Evolutionary conservation across 2,329 filamentous ascomycete species (phyloP).

Genomic region (Pseudocercospora macadamiae): DNA sequence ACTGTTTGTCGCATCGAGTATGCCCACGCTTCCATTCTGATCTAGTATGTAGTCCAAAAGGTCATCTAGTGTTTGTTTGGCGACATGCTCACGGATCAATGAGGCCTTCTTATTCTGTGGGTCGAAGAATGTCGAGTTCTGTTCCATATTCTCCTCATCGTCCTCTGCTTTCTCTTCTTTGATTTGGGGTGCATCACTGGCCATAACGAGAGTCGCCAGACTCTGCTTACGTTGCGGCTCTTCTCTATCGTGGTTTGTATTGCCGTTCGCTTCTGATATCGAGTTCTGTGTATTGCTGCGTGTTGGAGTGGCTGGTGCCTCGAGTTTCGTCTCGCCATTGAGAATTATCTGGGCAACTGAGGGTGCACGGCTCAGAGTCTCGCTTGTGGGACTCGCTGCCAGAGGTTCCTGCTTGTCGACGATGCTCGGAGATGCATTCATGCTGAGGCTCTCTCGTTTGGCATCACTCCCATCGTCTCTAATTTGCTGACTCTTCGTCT

Average conservation of each 20-base stretch:
- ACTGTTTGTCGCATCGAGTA: conserved; percentile 96
- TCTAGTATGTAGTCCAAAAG: conserved; percentile 85
- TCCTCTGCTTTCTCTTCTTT: conserved; percentile 15
- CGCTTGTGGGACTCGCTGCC: conserved; percentile 18
- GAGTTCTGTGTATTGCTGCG: conserved; percentile 11
- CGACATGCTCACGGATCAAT: conserved; percentile 85
- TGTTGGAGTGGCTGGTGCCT: conserved; percentile 38
- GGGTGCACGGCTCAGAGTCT: neutral
- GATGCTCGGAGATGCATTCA: conserved; percentile 23
- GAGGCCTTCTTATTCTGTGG: conserved; percentile 82
- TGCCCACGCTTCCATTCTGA: conserved; percentile 84
- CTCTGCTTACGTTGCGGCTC: conserved; percentile 25
- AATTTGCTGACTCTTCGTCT: conserved; percentile 30
- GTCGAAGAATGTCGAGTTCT: conserved; percentile 92
- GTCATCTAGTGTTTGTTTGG: conserved; percentile 89
- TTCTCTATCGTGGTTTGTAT: conserved; percentile 36
- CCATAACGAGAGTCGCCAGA: conserved; percentile 24
- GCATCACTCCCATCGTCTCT: conserved; percentile 21
- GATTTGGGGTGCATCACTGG: conserved; percentile 21
- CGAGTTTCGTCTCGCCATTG: conserved; percentile 55
- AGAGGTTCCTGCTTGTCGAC: conserved; percentile 26
- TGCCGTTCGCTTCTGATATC: conserved; percentile 25
- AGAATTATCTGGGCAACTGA: conserved; percentile 61
- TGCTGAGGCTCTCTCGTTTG: conserved; percentile 30
- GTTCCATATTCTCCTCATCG: conserved; percentile 67